Conservation (phyloP, 257 asterid species). For the Solanum medicagineum region DNA sequence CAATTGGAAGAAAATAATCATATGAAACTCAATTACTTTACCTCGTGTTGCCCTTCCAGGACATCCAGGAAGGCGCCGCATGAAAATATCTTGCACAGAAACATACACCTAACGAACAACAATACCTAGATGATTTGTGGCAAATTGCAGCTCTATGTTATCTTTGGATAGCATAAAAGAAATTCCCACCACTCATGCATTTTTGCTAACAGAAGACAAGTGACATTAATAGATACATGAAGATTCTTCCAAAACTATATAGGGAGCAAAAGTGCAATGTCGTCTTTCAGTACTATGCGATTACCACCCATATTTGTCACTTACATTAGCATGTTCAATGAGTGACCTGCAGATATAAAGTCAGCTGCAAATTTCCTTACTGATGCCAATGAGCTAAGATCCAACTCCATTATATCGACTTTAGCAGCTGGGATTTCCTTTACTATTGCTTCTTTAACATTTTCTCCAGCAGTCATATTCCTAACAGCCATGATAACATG, state of each 20-base stretch:
- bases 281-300: background rate
- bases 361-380: conserved; percentile 56
- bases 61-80: background rate
- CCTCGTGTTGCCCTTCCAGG: background rate
- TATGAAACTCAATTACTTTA: background rate
- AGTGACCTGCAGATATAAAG: conserved; percentile 46
- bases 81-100: background rate
- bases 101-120: background rate
- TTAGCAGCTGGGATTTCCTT: conserved; percentile 53
- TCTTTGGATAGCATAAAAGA: conserved; percentile 65
- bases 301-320: background rate
- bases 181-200: conserved; percentile 67
- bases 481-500: conserved; percentile 68
- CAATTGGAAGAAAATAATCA: background rate
- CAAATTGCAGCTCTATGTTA: conserved; percentile 71
- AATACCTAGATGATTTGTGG: conserved; percentile 74
- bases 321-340: conserved; percentile 71
- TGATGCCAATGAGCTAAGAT: conserved; percentile 60
- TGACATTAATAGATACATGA: background rate
- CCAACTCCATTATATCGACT: conserved; percentile 68
- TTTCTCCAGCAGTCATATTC: conserved; percentile 39
- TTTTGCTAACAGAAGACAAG: conserved; percentile 37
- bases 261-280: background rate
- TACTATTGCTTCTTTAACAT: conserved; percentile 39
- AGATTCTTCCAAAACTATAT: background rate